A percentile compares a stretch with the other conserved stretches of the same genome.
Conservation (phyloP, 768 basidiomycete species). For the Collybiopsis luxurians region DNA sequence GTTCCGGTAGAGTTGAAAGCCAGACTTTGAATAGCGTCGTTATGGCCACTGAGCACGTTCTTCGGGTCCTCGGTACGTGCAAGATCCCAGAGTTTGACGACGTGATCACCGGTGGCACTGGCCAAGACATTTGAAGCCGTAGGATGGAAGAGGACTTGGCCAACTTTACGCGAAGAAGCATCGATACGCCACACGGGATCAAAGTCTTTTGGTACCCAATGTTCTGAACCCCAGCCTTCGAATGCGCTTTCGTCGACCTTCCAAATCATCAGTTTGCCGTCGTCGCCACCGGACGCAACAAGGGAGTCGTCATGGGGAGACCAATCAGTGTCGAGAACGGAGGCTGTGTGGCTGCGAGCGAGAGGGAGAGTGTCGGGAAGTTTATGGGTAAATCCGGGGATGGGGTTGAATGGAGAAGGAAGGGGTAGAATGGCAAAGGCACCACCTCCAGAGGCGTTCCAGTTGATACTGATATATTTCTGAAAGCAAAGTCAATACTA, state of each 20-base stretch:
- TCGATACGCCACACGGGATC: conserved; percentile 82
- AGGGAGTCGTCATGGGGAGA: conserved; percentile 90
- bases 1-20: conserved; percentile 82
- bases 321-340: conserved; percentile 95
- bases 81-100: conserved; percentile 91
- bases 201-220: conserved; percentile 80
- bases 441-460: conserved; percentile 89
- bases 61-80: conserved; percentile 65
- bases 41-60: conserved; percentile 67
- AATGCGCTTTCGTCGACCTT: conserved; percentile 68
- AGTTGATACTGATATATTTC: conserved; percentile 91
- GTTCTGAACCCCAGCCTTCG: conserved; percentile 82
- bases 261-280: conserved; percentile 92
- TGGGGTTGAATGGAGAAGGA: conserved; percentile 63
- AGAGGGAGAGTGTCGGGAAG: conserved; percentile 92
- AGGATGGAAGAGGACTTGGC: conserved; percentile 93
- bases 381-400: conserved; percentile 63
- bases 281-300: conserved; percentile 91
- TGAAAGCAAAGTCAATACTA: conserved; percentile 23
- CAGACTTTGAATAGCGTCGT: conserved; percentile 84
- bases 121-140: conserved; percentile 86
- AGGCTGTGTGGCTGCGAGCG: conserved; percentile 79
- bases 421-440: conserved; percentile 94
- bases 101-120: conserved; percentile 76
- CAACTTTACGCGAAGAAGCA: conserved; percentile 83